Conservation (phyloP, 2,329 filamentous ascomycete genomes). For the Ceratocystis albifundus region DNA sequence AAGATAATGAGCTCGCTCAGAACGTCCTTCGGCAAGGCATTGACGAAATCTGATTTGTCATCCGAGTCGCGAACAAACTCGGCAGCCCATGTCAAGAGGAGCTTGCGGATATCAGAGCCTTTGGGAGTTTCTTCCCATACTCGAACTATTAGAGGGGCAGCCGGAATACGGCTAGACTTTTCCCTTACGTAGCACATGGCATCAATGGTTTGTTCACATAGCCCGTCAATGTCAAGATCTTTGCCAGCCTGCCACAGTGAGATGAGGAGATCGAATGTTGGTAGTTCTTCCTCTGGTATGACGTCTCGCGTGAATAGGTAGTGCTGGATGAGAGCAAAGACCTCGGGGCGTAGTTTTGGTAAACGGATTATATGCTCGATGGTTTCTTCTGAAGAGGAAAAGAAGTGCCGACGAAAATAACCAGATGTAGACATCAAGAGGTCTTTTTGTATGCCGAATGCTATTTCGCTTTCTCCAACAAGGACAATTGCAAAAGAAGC, state of each 20-base stretch:
- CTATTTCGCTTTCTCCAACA: slow-evolving; percentile 41
- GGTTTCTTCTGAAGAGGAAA: slow-evolving; percentile 29
- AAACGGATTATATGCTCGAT: slow-evolving; percentile 43
- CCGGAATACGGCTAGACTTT: slow-evolving; percentile 44
- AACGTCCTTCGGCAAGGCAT: slow-evolving; percentile 50
- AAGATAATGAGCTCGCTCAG: slow-evolving; percentile 51
- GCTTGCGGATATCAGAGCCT: slow-evolving; percentile 46
- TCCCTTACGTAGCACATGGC: slow-evolving; percentile 47
- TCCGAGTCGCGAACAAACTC: slow-evolving; percentile 52
- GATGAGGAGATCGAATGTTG: slow-evolving; percentile 44
- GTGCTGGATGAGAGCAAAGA: slow-evolving; percentile 45
- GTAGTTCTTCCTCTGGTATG: slow-evolving; percentile 35
- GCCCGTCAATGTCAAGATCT: slow-evolving; percentile 41
- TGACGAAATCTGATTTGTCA: slow-evolving; percentile 45
- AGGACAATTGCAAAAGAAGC: slow-evolving; percentile 45
- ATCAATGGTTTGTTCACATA: slow-evolving; percentile 45
- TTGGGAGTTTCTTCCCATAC: slow-evolving; percentile 53
- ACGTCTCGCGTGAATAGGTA: slow-evolving; percentile 44
- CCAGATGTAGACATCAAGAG: slow-evolving; percentile 43
- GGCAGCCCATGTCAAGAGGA: slow-evolving; percentile 50
- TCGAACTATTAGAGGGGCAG: slow-evolving; percentile 46
- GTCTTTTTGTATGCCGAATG: slow-evolving; percentile 49
- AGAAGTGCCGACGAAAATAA: slow-evolving; percentile 39
- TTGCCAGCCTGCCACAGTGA: slow-evolving; percentile 46
- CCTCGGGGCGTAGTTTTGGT: slow-evolving; percentile 37